phyloP scores from a whole-genome alignment of 768 basidiomycete genomes.

The Hygrocybe punicea region DNA sequence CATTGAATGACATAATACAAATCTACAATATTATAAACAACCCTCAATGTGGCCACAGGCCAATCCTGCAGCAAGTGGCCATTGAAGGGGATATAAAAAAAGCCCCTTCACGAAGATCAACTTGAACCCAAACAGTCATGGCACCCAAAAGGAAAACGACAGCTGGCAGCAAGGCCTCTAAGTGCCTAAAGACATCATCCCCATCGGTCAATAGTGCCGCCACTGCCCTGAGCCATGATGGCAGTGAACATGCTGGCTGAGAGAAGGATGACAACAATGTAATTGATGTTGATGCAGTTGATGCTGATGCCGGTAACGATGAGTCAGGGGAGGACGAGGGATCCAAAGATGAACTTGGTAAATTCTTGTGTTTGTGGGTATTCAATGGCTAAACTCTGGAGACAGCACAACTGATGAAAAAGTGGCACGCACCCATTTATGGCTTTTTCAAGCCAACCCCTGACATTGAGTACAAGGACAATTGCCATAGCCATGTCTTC shows the following conservation, averaged over 20 bases:
- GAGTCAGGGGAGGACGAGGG: neutral
- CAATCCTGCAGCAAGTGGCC: neutral
- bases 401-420: neutral
- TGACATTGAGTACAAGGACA: slow-evolving; percentile 18
- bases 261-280: neutral
- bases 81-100: neutral
- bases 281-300: neutral
- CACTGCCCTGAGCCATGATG: neutral
- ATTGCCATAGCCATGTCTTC: slow-evolving; percentile 26
- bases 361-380: neutral
- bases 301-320: neutral
- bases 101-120: neutral
- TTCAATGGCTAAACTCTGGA: neutral
- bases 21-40: neutral
- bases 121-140: neutral
- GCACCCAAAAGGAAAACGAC: neutral
- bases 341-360: neutral
- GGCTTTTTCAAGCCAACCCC: slow-evolving; percentile 30
- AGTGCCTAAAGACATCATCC: neutral
- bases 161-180: neutral
- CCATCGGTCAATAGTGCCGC: neutral
- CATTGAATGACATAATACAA: neutral
- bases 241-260: neutral
- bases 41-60: neutral
- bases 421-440: slow-evolving; percentile 26